Evolutionary conservation across 495 filamentous ascomycete genomes (phyloP).

Genomic region (Lepidopterella palustris): DNA sequence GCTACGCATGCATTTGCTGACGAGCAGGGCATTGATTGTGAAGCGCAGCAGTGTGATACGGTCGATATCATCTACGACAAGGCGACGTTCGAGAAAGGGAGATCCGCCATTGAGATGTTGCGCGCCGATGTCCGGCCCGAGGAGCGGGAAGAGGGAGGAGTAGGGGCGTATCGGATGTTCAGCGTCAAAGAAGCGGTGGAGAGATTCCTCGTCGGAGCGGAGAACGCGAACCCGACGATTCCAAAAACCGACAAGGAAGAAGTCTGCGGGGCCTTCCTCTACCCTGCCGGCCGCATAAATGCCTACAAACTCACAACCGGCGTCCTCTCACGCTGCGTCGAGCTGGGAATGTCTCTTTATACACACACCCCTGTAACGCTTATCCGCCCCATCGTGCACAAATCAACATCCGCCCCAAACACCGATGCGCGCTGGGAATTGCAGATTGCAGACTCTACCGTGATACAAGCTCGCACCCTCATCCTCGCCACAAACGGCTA

Average conservation of each 20-base stretch:
- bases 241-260: conserved; percentile 10
- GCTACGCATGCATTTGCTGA: conserved; percentile 49
- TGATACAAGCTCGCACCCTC: conserved; percentile 48
- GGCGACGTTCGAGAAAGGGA: conserved; percentile 41
- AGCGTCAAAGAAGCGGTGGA: conserved; percentile 41
- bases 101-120: conserved; percentile 42
- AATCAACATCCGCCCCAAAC: too few relatives aligned
- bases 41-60: conserved; percentile 46
- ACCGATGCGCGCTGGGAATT: conserved; percentile 40
- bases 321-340: conserved; percentile 49
- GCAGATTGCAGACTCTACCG: conserved; percentile 49
- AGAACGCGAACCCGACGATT: too few relatives aligned
- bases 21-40: conserved; percentile 47
- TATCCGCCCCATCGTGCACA: conserved; percentile 27
- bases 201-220: conserved; percentile 36
- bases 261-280: conserved; percentile 47
- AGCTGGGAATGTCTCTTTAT: conserved; percentile 53
- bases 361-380: conserved; percentile 52
- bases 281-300: too few relatives aligned
- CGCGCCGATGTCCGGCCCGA: conserved; percentile 32
- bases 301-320: conserved; percentile 57
- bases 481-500: conserved; percentile 71
- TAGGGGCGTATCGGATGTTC: conserved; percentile 44
- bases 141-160: conserved; percentile 41
- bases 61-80: conserved; percentile 53